These are phyloP conservation scores for Aspergillus hancockii DNA, from an alignment of 495 filamentous ascomycete species.

Conservation along the genomic window DNA sequence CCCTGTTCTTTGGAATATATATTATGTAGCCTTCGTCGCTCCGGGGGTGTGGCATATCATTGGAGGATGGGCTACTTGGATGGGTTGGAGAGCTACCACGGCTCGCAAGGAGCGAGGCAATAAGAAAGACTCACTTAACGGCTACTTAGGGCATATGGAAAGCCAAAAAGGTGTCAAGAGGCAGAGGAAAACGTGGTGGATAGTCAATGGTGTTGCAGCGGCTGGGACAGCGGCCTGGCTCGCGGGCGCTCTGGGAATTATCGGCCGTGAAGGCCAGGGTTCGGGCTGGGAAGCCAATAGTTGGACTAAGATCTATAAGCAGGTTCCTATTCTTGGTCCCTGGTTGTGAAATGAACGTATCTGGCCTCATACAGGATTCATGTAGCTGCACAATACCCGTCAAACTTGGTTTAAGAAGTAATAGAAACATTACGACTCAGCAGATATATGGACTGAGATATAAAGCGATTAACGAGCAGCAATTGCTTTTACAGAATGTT, in stretches of 20 bases:
- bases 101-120: slow-evolving; percentile 31
- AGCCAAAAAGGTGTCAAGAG: slow-evolving; percentile 39
- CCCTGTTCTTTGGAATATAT: slow-evolving; percentile 61
- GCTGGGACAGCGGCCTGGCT: slow-evolving; percentile 69
- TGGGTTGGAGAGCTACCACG: slow-evolving; percentile 52
- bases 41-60: slow-evolving; percentile 76
- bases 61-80: slow-evolving; percentile 80
- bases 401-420: too few species aligned
- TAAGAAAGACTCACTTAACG: slow-evolving; percentile 42
- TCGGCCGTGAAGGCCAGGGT: slow-evolving; percentile 69
- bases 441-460: neutral
- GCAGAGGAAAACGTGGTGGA: slow-evolving; percentile 65
- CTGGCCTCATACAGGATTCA: too few species aligned
- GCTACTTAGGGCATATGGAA: slow-evolving; percentile 39
- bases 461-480: neutral
- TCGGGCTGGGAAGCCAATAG: slow-evolving; percentile 76
- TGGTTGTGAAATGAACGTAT: slow-evolving; percentile 44
- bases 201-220: slow-evolving; percentile 62
- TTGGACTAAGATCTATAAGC: slow-evolving; percentile 70
- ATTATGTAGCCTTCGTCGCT: slow-evolving; percentile 67
- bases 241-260: slow-evolving; percentile 74
- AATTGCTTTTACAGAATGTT: too few species aligned
- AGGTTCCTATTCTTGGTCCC: slow-evolving; percentile 51
- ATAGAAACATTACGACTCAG: neutral
- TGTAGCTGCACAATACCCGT: too few species aligned